Evolutionary conservation across 352 stramenopile species (phyloP), one percentile per base, ranked within the genome.

Genomic region (Elongisporangium anandrum): DNA sequence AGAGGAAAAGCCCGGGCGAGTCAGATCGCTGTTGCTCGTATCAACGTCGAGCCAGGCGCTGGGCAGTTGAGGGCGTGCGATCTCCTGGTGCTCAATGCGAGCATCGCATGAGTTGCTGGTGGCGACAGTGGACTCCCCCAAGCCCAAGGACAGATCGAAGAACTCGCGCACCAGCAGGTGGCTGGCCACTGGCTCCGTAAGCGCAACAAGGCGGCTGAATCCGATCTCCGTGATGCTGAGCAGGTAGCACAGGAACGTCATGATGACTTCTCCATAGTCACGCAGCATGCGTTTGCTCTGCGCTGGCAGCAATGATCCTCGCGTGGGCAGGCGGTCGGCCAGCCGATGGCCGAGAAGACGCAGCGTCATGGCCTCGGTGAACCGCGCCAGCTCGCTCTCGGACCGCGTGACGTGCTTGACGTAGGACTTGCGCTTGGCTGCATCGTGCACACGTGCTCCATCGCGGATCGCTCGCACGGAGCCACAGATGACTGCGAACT

Each of bases 81-180:
- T 53, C 8, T 84, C 69, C 50, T 78, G 73, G 0, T 71, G 67
- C 65, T 94, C 81, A 23, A 94, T 73, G 10, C 85, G 63, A 47
- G 81, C 85, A 54, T 88, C 80, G 29, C 85, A 94, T 1, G 81
- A 92, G 34, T 73, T 91, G n/a, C 80, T 89, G 4, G 80, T 68
- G 2, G 87, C 63, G 29, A 89, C 70, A 0, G 68, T 72, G 24
- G 81, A 66, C 6, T 89, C 81, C 10, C 70, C 70, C 53, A 76
- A 76, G 2, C 70, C 68, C 19, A 88, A 54, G 0, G 75, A 73
- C 1, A 94, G 65, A 26, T 85, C 73, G 6, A 94, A 56, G 53
- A 94, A 94, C 19, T 92, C 75, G 0, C 85, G 81, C 34, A 92
- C 61, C 2, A 83, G 64, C 2, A 92, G 62, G 49, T 94, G 85